Conservation (phyloP, 2,329 filamentous ascomycete species). For the Rachicladosporium sp. region DNA sequence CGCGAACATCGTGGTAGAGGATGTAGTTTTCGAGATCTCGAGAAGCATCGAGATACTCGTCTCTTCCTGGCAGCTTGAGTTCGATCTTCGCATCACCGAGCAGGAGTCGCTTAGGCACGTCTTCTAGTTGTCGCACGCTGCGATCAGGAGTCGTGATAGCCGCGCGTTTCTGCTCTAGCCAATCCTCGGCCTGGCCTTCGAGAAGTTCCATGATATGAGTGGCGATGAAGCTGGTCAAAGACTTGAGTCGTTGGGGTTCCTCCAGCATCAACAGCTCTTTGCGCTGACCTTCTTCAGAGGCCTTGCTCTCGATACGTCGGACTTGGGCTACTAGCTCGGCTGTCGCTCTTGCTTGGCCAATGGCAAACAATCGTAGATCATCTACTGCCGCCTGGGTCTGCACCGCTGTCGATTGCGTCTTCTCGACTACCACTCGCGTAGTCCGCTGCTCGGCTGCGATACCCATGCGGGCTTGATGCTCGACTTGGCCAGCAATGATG, state of each 20-base stretch:
- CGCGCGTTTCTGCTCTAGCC: neutral
- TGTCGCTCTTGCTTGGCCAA: neutral
- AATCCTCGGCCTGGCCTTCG: neutral
- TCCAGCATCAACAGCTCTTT: neutral
- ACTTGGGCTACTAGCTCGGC: neutral
- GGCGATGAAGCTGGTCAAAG: neutral
- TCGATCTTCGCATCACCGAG: neutral
- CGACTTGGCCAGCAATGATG: conserved; percentile 8
- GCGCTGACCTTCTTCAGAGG: neutral
- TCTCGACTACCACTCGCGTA: neutral
- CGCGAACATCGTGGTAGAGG: neutral
- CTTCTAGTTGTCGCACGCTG: no score
- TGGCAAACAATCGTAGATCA: neutral
- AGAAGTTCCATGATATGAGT: neutral
- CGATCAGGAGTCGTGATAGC: no score
- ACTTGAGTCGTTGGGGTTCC: neutral
- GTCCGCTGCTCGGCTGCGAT: neutral
- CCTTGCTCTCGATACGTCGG: neutral
- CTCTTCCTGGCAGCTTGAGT: neutral
- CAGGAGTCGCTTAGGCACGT: neutral
- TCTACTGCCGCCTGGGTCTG: no score
- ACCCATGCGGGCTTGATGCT: neutral
- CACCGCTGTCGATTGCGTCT: neutral
- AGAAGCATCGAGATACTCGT: neutral
- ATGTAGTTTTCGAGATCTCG: conserved; percentile 1